These are phyloP conservation scores for Aspergillus costaricaensis DNA, from an alignment of 2,329 filamentous ascomycete species.

Conservation along the genomic window DNA sequence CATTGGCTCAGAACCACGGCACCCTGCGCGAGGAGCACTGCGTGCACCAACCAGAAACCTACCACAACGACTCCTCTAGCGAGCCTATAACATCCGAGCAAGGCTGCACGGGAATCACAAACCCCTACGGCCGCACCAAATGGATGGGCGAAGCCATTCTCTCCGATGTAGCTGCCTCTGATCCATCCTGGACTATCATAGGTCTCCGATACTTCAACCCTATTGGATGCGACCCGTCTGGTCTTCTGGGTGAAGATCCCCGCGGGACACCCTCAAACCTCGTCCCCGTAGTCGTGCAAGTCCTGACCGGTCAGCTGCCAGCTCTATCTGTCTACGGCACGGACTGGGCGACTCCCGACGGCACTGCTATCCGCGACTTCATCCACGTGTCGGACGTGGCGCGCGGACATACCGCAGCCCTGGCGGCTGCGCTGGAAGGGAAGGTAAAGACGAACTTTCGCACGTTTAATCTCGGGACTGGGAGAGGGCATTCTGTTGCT, in stretches of 20 bases:
- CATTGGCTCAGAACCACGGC: conserved; percentile 46
- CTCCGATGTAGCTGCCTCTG: conserved; percentile 60
- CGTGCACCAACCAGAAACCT: conserved; percentile 52
- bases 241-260: conserved; percentile 65
- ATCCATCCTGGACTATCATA: conserved; percentile 62
- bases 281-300: conserved; percentile 63
- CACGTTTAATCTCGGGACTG: conserved; percentile 42
- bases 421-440: conserved; percentile 39
- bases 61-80: conserved; percentile 44
- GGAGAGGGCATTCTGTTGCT: conserved; percentile 36
- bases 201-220: conserved; percentile 68
- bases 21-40: conserved; percentile 57
- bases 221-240: conserved; percentile 65
- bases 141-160: conserved; percentile 68
- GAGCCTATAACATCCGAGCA: conserved; percentile 44
- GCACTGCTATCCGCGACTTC: conserved; percentile 66
- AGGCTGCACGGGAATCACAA: conserved; percentile 60
- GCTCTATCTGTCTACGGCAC: conserved; percentile 61
- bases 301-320: conserved; percentile 55
- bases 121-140: conserved; percentile 66
- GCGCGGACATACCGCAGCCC: conserved; percentile 61
- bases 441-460: conserved; percentile 39
- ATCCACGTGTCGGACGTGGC: conserved; percentile 68
- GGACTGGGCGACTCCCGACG: conserved; percentile 65
- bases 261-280: conserved; percentile 62